Evolutionary conservation across 1,284 basidiomycete species (phyloP).

Genomic region (Melampsora abietis-canadensis): DNA sequence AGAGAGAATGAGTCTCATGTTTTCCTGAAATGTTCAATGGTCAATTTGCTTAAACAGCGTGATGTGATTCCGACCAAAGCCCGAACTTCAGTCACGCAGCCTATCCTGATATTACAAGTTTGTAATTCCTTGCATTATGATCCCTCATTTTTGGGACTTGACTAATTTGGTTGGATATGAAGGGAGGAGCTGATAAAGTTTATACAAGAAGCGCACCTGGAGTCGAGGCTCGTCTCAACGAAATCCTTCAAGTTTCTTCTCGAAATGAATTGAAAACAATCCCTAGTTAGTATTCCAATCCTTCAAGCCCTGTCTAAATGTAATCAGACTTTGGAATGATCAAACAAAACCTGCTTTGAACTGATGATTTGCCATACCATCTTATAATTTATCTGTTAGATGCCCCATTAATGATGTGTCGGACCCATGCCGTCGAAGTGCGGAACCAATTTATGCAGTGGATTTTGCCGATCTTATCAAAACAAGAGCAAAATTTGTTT

Average conservation of each 20-base stretch:
- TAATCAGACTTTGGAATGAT: neutral
- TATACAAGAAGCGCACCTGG: neutral
- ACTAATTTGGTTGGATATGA: no score
- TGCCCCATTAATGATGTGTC: constrained; percentile 12
- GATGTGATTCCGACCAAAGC: neutral
- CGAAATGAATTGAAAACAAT: neutral
- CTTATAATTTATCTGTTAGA: neutral
- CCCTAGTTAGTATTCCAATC: neutral
- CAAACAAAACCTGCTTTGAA: no score
- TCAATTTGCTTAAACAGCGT: neutral
- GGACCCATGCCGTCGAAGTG: constrained; percentile 15
- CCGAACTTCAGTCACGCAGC: neutral
- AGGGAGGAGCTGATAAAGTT: neutral
- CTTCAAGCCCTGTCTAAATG: neutral
- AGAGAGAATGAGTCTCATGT: constrained; percentile 7
- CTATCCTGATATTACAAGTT: neutral
- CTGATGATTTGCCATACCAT: no score
- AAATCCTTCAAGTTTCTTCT: neutral
- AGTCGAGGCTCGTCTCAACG: neutral
- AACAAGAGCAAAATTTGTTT: neutral
- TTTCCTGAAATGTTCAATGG: neutral
- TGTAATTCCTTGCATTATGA: neutral
- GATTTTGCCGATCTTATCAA: neutral
- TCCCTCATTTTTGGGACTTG: neutral
- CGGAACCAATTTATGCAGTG: constrained; percentile 1